These are phyloP conservation scores for Astrothelium subdiscretum DNA, from an alignment of 495 filamentous ascomycete genomes.

Conservation along the genomic window DNA sequence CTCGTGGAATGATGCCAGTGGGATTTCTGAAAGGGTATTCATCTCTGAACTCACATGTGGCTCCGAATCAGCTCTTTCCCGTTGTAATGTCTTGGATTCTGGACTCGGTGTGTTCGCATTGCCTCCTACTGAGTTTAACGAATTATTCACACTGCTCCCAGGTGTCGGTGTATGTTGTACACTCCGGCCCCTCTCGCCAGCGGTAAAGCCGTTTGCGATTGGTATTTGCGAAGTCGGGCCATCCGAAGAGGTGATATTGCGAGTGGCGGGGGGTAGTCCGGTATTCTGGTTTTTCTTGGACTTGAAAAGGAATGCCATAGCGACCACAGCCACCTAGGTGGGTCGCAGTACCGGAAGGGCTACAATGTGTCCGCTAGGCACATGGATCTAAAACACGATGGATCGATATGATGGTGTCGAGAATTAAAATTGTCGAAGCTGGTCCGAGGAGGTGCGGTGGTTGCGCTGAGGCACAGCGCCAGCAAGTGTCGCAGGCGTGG, in stretches of 20 bases:
- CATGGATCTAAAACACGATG: background rate
- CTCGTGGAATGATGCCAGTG: conserved; percentile 1
- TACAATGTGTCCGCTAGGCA: background rate
- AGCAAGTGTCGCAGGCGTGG: background rate
- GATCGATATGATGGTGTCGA: background rate
- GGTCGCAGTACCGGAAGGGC: background rate
- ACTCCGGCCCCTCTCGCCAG: conserved; percentile 14
- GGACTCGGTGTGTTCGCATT: conserved; percentile 31
- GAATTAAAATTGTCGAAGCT: background rate
- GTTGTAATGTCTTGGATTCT: conserved; percentile 37
- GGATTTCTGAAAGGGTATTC: conserved; percentile 1
- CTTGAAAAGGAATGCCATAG: conserved; percentile 65
- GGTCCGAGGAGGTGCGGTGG: background rate
- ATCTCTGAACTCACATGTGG: conserved; percentile 18
- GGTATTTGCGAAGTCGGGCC: conserved; percentile 26
- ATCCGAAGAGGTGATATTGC: conserved; percentile 34
- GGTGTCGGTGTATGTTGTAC: conserved; percentile 45
- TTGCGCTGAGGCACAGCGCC: background rate
- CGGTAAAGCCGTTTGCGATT: conserved; percentile 20
- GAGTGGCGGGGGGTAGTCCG: conserved; percentile 40
- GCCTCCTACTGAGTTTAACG: conserved; percentile 44
- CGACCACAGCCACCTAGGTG: conserved; percentile 15
- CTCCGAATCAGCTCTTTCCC: conserved; percentile 32
- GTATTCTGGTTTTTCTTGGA: conserved; percentile 49
- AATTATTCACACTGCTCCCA: conserved; percentile 53